Base-by-base conservation (phyloP, 257 asterid species). In the Solanum microdontum region DNA sequence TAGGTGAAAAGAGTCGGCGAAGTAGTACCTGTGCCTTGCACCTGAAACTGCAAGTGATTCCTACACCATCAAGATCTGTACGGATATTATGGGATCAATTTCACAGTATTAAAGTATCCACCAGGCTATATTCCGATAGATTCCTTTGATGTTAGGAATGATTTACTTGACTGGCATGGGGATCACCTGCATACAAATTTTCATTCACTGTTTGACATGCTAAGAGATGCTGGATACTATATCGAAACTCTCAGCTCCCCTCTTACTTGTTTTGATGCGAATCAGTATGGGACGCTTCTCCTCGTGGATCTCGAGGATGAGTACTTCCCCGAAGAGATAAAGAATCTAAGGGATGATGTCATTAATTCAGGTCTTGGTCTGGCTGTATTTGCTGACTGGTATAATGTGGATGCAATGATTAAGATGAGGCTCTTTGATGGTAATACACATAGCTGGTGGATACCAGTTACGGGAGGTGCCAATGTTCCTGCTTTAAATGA, bases 371-470 rank as follows among this genome's bases (percentile, higher is more conserved):
- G 98, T 75, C 91, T 97, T 51, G 96, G 98, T 87, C 90, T 97
- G 88, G 98, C 90, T 68, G 98, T 95, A 68, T 95, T 97, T 92
- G 98, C 99, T 76, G 98, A 97, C 88, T 97, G 99, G 99, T 97
- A 97, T 88, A 97, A 95, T 87, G 96, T 97, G 88, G 98, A 95
- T 80, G 92, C 99, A 21, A 95, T 97, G 99, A 90, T 97, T 91
- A 97, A 94, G 90, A 95, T 97, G 98, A 95, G 95, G 90, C 95
- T 95, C 89, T 95, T 95, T 88, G 98, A 97, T 89, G 99, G 95
- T 86, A 95, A 97, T 88, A 95, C 99, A 9, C 91, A 97, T 87
- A 97, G 98, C 91, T 95, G 98, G 99, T 97, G 99, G 99, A 95
- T 98, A 58, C 99, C 99, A 33, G 93, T 95, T 87, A 95, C 98